These are phyloP conservation scores for Solanum clarkiae DNA, from an alignment of 257 asterid species.

Conservation along the genomic window DNA sequence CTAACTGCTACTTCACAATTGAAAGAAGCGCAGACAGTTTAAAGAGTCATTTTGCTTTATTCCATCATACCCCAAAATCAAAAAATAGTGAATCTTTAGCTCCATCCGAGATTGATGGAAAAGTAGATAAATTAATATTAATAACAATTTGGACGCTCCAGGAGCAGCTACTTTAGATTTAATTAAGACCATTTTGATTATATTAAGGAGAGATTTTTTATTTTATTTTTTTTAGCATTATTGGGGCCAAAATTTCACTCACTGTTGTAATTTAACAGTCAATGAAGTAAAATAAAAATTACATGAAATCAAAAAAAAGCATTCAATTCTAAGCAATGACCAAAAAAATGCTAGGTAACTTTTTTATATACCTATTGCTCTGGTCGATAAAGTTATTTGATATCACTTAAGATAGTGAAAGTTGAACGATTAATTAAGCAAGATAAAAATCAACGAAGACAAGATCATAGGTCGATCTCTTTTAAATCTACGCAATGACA, in stretches of 20 bases:
- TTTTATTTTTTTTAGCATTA: too few species aligned
- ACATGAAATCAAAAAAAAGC: not conserved
- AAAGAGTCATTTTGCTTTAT: too few species aligned
- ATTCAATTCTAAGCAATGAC: not conserved
- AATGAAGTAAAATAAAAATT: not conserved
- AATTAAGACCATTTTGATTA: not conserved
- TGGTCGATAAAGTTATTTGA: not conserved
- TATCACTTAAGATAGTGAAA: not conserved
- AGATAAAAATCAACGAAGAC: too few species aligned
- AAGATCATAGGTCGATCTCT: too few species aligned
- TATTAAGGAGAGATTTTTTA: too few species aligned
- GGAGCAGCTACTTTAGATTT: not conserved
- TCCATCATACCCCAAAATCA: too few species aligned
- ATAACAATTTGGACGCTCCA: not conserved
- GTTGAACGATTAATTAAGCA: not conserved
- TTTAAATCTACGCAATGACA: not conserved
- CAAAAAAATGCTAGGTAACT: not conserved
- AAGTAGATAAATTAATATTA: too few species aligned
- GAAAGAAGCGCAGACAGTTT: too few species aligned
- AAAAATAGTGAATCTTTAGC: too few species aligned
- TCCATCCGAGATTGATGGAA: too few species aligned
- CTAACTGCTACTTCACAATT: too few species aligned
- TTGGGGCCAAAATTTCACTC: not conserved
- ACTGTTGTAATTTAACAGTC: not conserved
- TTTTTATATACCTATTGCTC: not conserved